Percentiles rank a stretch among this genome's conserved stretches.
phyloP scores from a whole-genome alignment of 2,329 filamentous ascomycete genomes.

The Penicillium sp. region DNA sequence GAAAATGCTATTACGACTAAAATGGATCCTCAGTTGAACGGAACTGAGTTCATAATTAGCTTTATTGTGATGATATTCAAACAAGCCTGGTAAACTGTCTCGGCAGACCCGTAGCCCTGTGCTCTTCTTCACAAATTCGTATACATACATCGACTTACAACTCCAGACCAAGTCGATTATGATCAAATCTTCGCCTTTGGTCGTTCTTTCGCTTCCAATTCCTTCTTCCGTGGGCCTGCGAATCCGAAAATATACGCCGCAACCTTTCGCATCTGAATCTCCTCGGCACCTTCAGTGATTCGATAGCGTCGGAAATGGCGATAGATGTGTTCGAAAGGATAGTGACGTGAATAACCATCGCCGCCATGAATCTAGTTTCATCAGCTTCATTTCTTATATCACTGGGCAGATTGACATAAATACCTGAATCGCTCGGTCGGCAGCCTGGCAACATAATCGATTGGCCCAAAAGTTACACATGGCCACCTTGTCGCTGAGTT shows the following conservation, averaged over 20 bases:
- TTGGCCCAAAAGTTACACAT: conserved; percentile 74
- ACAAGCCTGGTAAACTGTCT: background rate
- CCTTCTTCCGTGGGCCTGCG: conserved; percentile 28
- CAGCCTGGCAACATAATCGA: conserved; percentile 64
- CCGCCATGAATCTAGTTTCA: conserved; percentile 57
- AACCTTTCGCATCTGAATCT: conserved; percentile 71
- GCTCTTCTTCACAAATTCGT: background rate
- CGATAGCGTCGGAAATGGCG: conserved; percentile 67
- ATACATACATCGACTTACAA: background rate
- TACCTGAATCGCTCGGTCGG: conserved; percentile 67
- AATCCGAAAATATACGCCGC: conserved; percentile 65
- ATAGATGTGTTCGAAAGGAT: conserved; percentile 70
- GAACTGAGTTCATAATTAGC: too few species aligned
- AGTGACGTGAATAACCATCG: conserved; percentile 64
- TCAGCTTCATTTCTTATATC: background rate
- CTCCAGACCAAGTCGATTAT: background rate
- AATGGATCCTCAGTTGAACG: too few species aligned
- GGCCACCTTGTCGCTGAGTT: conserved; percentile 65
- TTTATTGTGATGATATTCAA: background rate
- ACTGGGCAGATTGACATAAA: too few species aligned
- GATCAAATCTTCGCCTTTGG: conserved; percentile 24
- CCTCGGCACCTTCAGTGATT: conserved; percentile 69
- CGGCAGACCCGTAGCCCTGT: background rate
- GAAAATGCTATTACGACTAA: too few species aligned
- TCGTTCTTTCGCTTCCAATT: conserved; percentile 1